Evolutionary conservation across 176 grass and related monocot genomes (phyloP).

Genomic region (Saccharum spontaneum): DNA sequence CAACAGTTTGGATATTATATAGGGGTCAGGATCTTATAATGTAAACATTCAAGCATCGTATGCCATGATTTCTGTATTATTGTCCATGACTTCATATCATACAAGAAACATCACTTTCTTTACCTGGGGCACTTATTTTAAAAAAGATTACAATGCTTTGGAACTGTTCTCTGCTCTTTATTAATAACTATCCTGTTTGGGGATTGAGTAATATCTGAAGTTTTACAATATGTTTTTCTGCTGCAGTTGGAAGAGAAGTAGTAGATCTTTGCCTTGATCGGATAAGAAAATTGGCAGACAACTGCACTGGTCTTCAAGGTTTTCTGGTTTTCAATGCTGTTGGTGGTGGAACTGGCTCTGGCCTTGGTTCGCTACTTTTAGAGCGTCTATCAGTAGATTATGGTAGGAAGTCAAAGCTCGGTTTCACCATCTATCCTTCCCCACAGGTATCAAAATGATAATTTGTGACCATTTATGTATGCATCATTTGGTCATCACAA

Average conservation of each 20-base stretch:
- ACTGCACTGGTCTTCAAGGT: conserved; percentile 79
- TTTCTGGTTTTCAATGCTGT: conserved; percentile 86
- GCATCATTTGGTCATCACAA: neutral
- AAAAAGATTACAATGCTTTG: neutral
- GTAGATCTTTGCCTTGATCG: conserved; percentile 73
- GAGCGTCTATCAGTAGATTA: conserved; percentile 80
- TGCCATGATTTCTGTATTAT: neutral
- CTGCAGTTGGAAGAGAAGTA: conserved; percentile 71
- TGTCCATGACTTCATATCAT: neutral
- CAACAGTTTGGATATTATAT: neutral
- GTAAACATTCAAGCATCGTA: neutral
- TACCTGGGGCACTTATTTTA: neutral
- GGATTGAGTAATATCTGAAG: neutral
- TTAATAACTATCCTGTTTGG: conserved; percentile 5
- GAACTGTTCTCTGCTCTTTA: neutral
- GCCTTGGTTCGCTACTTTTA: conserved; percentile 76
- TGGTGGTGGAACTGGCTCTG: conserved; percentile 73
- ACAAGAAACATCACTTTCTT: neutral
- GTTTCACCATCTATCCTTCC: conserved; percentile 88
- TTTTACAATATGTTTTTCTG: conserved; percentile 7
- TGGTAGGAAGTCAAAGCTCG: conserved; percentile 84
- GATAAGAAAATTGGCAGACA: conserved; percentile 83
- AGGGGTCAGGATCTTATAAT: neutral
- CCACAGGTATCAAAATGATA: conserved; percentile 46
- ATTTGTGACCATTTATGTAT: neutral